Base-by-base conservation (phyloP, 495 filamentous ascomycete species). In the Xylaria grammica region DNA sequence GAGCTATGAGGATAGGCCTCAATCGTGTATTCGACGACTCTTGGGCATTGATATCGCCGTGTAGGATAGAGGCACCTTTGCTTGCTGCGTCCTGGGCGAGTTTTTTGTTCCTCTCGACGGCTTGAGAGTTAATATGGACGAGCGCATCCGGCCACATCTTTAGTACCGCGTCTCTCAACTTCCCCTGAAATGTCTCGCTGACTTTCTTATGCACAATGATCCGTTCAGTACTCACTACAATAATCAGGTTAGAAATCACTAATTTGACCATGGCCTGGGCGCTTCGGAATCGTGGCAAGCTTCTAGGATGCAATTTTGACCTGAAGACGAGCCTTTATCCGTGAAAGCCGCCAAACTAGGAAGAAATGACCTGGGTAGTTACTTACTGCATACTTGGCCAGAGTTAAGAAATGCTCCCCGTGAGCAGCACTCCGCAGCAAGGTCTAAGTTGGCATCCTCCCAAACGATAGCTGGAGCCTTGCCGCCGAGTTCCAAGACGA, bases 131-230 rank as follows among this genome's bases (percentile, higher is more conserved):
- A 61, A 95, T 86, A 1, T 96, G 81, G 0, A 88, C 74, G 2
- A 85, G 84, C 3, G 86, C 83, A 6, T 86, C 81, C 0, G 77
- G 72, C 9, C 77, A 69, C 34, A 79, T 73, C 49, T 82, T 79
- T 54, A 84, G 87, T 17, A 82, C 78, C 3, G 78, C 63, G 7
- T 80, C 78, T 22, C 87, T 74, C 17, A 84, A 81, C 66, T 86
- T 83, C 53, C 80, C 75, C 53, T 86, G 84, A 74, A 96, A 97
- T 50, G 84, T 73, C 11, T 82, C 81, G 27, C 84, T 84, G 57
- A 97, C 75, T 17, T 83, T 80, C 40, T 85, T 85, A 72, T 96
- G 90, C 24, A 97, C 91, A 22, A 97, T 77, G 72, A 97, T 91
- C 27, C 90, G 87, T 79, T 97, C 94, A 0, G 93, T 96, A 2